phyloP scores from a whole-genome alignment of 2,329 filamentous ascomycete genomes.

The Ophiostoma populinum region DNA sequence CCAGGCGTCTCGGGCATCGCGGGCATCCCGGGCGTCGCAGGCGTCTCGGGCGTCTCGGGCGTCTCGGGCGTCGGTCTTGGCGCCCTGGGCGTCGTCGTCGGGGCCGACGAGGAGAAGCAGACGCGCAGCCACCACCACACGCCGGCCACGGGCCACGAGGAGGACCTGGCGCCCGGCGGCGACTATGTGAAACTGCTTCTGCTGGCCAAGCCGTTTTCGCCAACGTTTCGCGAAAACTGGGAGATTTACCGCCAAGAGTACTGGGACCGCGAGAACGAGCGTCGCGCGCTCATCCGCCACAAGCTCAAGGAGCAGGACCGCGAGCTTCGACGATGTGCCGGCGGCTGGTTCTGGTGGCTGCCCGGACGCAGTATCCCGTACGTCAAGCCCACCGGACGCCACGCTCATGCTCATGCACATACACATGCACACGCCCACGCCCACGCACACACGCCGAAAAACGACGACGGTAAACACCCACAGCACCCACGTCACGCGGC shows the following conservation, averaged over 20 bases:
- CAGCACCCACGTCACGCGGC: slow-evolving; percentile 24
- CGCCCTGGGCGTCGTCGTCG: no score
- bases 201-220: slow-evolving; percentile 84
- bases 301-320: slow-evolving; percentile 53
- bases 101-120: no score
- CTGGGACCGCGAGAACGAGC: slow-evolving; percentile 93
- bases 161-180: slow-evolving; percentile 77
- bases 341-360: slow-evolving; percentile 74
- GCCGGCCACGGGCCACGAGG: slow-evolving; percentile 44
- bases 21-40: no score
- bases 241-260: slow-evolving; percentile 87
- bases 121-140: background rate
- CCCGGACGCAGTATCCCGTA: slow-evolving; percentile 37
- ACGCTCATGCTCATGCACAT: background rate
- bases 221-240: slow-evolving; percentile 93
- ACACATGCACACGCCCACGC: background rate
- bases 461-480: slow-evolving; percentile 17
- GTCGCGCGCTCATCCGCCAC: slow-evolving; percentile 52
- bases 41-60: no score
- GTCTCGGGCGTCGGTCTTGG: no score
- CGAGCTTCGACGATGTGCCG: slow-evolving; percentile 48
- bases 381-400: background rate
- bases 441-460: slow-evolving; percentile 3
- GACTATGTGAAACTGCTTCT: slow-evolving; percentile 84
- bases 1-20: background rate